Evolutionary conservation across 306 rosid species (phyloP).

Genomic region (Casuarina cunninghamiana): DNA sequence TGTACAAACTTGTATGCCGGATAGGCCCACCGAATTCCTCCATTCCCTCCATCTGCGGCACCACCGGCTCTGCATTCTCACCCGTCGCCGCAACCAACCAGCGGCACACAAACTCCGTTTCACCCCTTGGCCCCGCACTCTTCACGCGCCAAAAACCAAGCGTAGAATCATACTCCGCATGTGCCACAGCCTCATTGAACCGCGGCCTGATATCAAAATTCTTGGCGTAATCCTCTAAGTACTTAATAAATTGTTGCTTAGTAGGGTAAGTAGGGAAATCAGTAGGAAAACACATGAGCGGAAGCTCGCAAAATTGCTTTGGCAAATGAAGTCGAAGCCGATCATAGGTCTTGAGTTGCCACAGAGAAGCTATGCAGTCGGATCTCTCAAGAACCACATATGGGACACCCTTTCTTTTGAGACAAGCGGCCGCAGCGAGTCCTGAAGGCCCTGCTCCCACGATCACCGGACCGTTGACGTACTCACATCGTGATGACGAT

Average conservation of each 20-base stretch:
- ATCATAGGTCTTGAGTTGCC: slow-evolving; percentile 81
- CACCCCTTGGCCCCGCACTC: neutral
- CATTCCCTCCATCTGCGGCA: slow-evolving; percentile 56
- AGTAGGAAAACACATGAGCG: slow-evolving; percentile 50
- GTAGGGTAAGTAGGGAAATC: slow-evolving; percentile 77
- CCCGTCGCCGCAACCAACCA: slow-evolving; percentile 88
- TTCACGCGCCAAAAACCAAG: slow-evolving; percentile 57
- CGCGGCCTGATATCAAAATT: slow-evolving; percentile 47
- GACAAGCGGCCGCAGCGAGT: slow-evolving; percentile 75
- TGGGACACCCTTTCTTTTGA: slow-evolving; percentile 42
- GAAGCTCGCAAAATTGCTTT: slow-evolving; percentile 76
- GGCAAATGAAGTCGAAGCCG: slow-evolving; percentile 76
- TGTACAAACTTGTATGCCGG: slow-evolving; percentile 69
- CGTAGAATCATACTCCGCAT: slow-evolving; percentile 47
- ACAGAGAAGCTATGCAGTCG: slow-evolving; percentile 76
- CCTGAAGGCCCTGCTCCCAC: slow-evolving; percentile 94
- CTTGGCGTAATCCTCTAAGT: slow-evolving; percentile 53
- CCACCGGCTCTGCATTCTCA: slow-evolving; percentile 82
- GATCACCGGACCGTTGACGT: slow-evolving; percentile 55
- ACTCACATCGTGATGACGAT: slow-evolving; percentile 9
- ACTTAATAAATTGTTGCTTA: slow-evolving; percentile 62
- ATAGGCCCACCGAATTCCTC: slow-evolving; percentile 51
- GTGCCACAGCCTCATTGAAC: slow-evolving; percentile 54
- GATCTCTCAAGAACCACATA: slow-evolving; percentile 68
- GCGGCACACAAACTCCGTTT: slow-evolving; percentile 52